phyloP scores from a whole-genome alignment of 148 eudicot genomes.

The Vaccinium corymbosum region DNA sequence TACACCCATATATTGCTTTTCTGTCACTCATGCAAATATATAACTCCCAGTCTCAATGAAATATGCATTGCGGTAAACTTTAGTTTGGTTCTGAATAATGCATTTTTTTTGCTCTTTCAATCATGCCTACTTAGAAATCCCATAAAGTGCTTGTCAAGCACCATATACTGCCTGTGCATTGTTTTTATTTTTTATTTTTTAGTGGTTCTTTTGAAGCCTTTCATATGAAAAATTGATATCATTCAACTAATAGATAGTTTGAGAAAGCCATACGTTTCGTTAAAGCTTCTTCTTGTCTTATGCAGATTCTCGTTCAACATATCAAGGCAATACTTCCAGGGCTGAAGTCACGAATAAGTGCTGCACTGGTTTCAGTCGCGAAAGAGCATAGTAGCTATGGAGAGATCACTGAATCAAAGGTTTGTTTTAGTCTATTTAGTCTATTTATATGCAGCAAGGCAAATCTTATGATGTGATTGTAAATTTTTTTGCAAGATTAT shows the following conservation, averaged over 20 bases:
- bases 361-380: conserved; percentile 68
- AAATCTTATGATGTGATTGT: neutral
- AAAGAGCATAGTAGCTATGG: conserved; percentile 98
- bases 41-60: neutral
- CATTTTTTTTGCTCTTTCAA: neutral
- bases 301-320: conserved; percentile 87
- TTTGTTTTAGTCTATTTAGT: conserved; percentile 16
- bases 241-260: neutral
- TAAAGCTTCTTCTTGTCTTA: conserved; percentile 6
- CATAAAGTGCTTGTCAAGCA: neutral
- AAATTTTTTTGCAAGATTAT: neutral
- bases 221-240: neutral
- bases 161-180: neutral
- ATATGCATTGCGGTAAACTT: neutral
- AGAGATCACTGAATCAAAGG: conserved; percentile 91
- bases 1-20: neutral
- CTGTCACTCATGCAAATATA: neutral
- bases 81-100: neutral
- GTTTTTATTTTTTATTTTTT: neutral
- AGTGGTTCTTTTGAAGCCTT: neutral
- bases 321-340: conserved; percentile 83
- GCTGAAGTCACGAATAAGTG: conserved; percentile 75
- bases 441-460: neutral
- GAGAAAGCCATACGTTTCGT: neutral
- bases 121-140: neutral